A percentile compares a stretch with the other conserved stretches of the same genome.
Conservation (phyloP, 1,284 basidiomycete genomes). For the Farysia itapuensis region DNA sequence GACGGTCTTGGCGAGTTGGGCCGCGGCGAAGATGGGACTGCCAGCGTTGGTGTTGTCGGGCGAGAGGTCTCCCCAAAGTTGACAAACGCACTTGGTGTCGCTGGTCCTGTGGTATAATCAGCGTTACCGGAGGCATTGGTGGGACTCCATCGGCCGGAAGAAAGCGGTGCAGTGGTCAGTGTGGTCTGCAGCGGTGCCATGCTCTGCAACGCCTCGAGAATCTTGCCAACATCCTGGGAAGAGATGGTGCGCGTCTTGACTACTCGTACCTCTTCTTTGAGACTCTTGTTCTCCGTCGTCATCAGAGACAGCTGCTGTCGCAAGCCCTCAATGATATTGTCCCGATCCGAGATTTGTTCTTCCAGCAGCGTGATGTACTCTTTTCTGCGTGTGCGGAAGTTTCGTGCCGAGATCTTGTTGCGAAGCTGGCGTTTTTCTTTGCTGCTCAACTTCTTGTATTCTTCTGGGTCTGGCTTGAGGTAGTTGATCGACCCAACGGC, state of each 20-base stretch:
- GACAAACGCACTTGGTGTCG: constrained; percentile 26
- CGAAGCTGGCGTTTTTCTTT: constrained; percentile 95
- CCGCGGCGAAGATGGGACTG: constrained; percentile 29
- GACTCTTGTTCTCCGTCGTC: constrained; percentile 77
- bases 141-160: constrained; percentile 13
- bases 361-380: constrained; percentile 93
- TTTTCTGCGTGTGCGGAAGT: constrained; percentile 90
- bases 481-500: constrained; percentile 36
- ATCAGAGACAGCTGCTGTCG: constrained; percentile 79
- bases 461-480: constrained; percentile 73
- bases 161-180: not conserved
- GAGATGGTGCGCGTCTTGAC: constrained; percentile 69
- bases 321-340: constrained; percentile 83
- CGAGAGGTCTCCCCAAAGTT: constrained; percentile 12
- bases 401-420: constrained; percentile 94
- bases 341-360: constrained; percentile 87
- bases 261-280: constrained; percentile 62
- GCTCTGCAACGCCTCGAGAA: constrained; percentile 74
- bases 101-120: constrained; percentile 1
- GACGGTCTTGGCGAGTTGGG: constrained; percentile 27
- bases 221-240: constrained; percentile 46
- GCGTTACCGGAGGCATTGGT: constrained; percentile 5
- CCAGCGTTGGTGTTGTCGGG: constrained; percentile 22
- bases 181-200: constrained; percentile 57
- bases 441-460: constrained; percentile 89